Evolutionary conservation across 208 protist species (phyloP).

Genomic region (Acanthamoeba triangularis): DNA sequence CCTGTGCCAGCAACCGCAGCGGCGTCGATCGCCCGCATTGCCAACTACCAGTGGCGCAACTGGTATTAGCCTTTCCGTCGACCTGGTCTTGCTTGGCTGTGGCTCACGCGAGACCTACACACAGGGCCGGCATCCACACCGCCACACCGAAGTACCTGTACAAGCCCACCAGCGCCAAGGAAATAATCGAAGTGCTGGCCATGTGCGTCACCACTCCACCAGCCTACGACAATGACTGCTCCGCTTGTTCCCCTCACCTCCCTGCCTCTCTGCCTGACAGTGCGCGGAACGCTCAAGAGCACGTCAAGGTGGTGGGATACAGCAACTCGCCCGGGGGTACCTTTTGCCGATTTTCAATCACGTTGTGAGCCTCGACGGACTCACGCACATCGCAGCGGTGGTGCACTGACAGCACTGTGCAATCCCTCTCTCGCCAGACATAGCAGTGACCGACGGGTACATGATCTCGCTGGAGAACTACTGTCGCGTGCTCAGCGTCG

Average conservation of each 20-base stretch:
- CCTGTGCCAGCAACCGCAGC: not conserved
- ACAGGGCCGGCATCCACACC: slow-evolving; percentile 58
- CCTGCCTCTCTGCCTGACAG: not conserved
- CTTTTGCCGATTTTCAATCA: not conserved
- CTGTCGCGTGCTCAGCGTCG: not conserved
- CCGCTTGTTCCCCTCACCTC: not conserved
- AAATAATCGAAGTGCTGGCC: slow-evolving; percentile 58
- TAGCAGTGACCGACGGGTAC: slow-evolving; percentile 54
- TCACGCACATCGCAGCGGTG: not conserved
- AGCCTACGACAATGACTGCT: not conserved
- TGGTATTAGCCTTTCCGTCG: not conserved
- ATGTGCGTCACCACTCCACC: not conserved
- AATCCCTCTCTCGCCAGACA: not conserved
- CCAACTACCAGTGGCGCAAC: slow-evolving; percentile 5
- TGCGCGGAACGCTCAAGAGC: not conserved
- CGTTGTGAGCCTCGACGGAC: not conserved
- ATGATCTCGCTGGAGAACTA: slow-evolving; percentile 75
- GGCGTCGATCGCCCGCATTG: not conserved
- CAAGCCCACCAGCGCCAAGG: slow-evolving; percentile 50
- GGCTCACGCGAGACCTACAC: not conserved
- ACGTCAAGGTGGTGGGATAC: slow-evolving; percentile 56
- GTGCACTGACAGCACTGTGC: not conserved
- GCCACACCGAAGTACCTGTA: slow-evolving; percentile 14
- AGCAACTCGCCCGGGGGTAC: slow-evolving; percentile 51
- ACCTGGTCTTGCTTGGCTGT: not conserved